These are phyloP conservation scores for Lablab purpureus DNA, from an alignment of 306 rosid genomes.

Conservation along the genomic window DNA sequence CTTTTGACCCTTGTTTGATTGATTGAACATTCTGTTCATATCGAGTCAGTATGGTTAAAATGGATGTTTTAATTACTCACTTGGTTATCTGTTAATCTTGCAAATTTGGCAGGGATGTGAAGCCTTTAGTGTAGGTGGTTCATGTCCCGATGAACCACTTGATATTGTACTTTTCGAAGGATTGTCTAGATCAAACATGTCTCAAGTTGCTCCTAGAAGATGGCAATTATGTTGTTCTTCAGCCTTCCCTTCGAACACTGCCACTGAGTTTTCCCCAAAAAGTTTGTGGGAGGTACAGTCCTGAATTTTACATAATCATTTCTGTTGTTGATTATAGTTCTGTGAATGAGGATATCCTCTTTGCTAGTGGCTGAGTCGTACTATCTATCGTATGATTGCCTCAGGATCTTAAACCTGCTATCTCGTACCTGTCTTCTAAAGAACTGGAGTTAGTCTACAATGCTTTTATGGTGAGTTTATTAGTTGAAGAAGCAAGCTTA, in stretches of 20 bases:
- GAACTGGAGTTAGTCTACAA: conserved; percentile 85
- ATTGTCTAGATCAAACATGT: conserved; percentile 58
- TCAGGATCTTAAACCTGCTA: conserved; percentile 89
- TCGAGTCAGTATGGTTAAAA: conserved; percentile 3
- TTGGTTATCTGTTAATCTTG: conserved; percentile 40
- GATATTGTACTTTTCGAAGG: conserved; percentile 59
- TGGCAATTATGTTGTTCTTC: conserved; percentile 66
- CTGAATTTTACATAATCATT: conserved; percentile 45
- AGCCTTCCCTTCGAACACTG: conserved; percentile 56
- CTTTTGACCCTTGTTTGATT: neutral
- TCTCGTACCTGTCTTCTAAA: conserved; percentile 81
- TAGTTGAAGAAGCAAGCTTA: conserved; percentile 42
- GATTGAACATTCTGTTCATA: conserved; percentile 6
- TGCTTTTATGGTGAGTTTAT: conserved; percentile 83
- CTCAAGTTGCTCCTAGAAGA: conserved; percentile 58
- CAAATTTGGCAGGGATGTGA: conserved; percentile 67
- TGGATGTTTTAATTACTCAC: conserved; percentile 34
- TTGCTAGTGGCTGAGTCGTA: conserved; percentile 45
- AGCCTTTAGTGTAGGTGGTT: conserved; percentile 59
- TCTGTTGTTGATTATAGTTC: conserved; percentile 42
- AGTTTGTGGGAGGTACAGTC: conserved; percentile 94
- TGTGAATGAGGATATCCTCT: conserved; percentile 33
- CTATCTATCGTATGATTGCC: conserved; percentile 46
- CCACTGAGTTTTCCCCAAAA: conserved; percentile 73
- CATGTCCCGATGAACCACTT: conserved; percentile 59